Evolutionary conservation across 2,329 filamentous ascomycete genomes (phyloP).

Genomic region (Beauveria sp.): DNA sequence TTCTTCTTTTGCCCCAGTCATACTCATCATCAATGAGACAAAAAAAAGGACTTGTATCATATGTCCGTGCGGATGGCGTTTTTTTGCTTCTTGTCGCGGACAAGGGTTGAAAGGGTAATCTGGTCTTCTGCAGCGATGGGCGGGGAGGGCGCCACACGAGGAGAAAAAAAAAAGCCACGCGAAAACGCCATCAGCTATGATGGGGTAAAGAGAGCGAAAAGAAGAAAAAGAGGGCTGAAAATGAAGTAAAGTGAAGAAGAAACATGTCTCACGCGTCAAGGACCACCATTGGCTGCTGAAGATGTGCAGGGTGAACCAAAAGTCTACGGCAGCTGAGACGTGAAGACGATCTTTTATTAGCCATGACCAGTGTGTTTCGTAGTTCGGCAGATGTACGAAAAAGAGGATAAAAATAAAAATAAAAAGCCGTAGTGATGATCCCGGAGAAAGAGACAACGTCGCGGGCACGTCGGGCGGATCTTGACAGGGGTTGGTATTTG

Average conservation of each 20-base stretch:
- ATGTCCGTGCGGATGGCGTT: conserved; percentile 3
- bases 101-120: not conserved
- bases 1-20: too few relatives aligned
- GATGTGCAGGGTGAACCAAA: too few relatives aligned
- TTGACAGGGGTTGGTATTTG: not conserved
- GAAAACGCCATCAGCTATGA: not conserved
- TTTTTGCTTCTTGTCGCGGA: not conserved
- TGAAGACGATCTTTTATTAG: too few relatives aligned
- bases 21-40: not conserved
- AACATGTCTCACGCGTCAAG: not conserved
- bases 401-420: too few relatives aligned
- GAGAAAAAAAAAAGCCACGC: not conserved
- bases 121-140: not conserved
- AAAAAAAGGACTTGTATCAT: not conserved
- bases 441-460: not conserved
- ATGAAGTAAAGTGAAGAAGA: not conserved
- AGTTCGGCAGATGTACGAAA: too few relatives aligned
- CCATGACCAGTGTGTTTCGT: not conserved
- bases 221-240: not conserved
- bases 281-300: too few relatives aligned
- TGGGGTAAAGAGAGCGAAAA: not conserved
- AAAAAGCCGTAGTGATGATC: not conserved
- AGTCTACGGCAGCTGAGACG: too few relatives aligned
- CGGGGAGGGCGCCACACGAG: not conserved
- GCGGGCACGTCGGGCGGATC: not conserved